Percentiles rank a stretch among this genome's conserved stretches.
Evolutionary conservation across 1,284 basidiomycete genomes (phyloP).

Genomic region (Schizophyllum amplum): DNA sequence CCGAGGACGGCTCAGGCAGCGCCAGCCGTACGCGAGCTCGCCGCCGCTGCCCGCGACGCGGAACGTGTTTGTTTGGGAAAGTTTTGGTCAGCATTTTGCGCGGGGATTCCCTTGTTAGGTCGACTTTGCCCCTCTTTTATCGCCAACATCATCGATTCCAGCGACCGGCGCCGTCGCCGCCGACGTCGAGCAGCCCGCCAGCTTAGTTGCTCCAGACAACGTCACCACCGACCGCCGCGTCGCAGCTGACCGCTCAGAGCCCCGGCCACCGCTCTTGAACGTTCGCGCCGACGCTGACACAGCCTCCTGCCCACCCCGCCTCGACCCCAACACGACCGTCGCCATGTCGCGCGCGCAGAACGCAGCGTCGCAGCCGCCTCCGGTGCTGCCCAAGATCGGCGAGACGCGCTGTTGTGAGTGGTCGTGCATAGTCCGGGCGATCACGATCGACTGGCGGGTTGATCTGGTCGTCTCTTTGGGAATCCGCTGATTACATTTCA

Average conservation of each 20-base stretch:
- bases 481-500: slow-evolving; percentile 15
- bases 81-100: neutral
- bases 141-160: neutral
- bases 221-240: too few relatives aligned
- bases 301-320: slow-evolving; percentile 17
- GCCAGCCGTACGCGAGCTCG: slow-evolving; percentile 3
- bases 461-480: slow-evolving; percentile 4
- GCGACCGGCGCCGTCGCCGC: neutral
- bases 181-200: neutral
- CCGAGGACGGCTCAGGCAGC: too few relatives aligned
- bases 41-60: too few relatives aligned
- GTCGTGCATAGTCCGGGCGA: slow-evolving; percentile 18
- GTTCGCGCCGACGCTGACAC: slow-evolving; percentile 5
- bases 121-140: neutral
- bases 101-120: neutral
- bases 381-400: slow-evolving; percentile 45
- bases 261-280: too few relatives aligned
- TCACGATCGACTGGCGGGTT: slow-evolving; percentile 18
- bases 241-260: too few relatives aligned
- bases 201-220: too few relatives aligned
- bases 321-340: slow-evolving; percentile 6
- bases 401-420: slow-evolving; percentile 69
- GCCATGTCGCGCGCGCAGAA: neutral
- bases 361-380: neutral
- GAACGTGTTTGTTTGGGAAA: neutral